phyloP scores from a whole-genome alignment of 2,329 filamentous ascomycete species.

The Setomelanomma holmii region DNA sequence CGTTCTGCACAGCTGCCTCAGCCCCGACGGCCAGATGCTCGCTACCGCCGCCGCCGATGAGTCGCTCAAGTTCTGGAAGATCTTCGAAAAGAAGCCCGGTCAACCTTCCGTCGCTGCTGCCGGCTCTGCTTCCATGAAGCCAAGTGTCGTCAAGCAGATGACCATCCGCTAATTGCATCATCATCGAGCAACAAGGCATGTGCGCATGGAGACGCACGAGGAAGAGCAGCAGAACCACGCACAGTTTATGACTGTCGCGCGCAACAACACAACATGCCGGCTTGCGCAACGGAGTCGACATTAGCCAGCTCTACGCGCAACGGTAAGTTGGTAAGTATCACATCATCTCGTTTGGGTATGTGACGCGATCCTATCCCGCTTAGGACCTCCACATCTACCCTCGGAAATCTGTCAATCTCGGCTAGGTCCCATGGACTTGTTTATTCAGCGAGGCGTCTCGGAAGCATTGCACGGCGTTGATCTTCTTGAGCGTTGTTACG shows the following conservation, averaged over 20 bases:
- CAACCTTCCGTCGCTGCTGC: conserved; percentile 68
- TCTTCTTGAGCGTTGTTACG: conserved; percentile 31
- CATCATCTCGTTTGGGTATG: conserved; percentile 48
- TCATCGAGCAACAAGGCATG: neutral
- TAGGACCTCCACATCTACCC: conserved; percentile 42
- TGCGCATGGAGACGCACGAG: neutral
- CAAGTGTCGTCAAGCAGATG: conserved; percentile 91
- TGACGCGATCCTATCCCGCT: conserved; percentile 41
- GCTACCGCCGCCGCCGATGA: conserved; percentile 96
- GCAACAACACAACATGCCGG: conserved; percentile 29
- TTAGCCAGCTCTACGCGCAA: conserved; percentile 50
- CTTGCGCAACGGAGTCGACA: conserved; percentile 48
- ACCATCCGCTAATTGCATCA: conserved; percentile 58
- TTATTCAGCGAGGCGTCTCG: conserved; percentile 40
- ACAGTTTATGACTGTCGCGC: neutral
- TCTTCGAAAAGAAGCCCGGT: conserved; percentile 98
- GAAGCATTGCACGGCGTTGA: conserved; percentile 36
- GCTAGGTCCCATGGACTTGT: conserved; percentile 28
- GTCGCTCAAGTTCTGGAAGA: conserved; percentile 99
- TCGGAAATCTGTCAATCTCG: conserved; percentile 34
- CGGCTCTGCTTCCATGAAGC: conserved; percentile 74
- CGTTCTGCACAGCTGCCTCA: conserved; percentile 95
- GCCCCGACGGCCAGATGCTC: conserved; percentile 96
- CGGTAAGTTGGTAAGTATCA: conserved; percentile 53
- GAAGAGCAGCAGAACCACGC: conserved; percentile 19